These are phyloP conservation scores for Beauveria asiatica DNA, from an alignment of 2,329 filamentous ascomycete species.

Conservation along the genomic window DNA sequence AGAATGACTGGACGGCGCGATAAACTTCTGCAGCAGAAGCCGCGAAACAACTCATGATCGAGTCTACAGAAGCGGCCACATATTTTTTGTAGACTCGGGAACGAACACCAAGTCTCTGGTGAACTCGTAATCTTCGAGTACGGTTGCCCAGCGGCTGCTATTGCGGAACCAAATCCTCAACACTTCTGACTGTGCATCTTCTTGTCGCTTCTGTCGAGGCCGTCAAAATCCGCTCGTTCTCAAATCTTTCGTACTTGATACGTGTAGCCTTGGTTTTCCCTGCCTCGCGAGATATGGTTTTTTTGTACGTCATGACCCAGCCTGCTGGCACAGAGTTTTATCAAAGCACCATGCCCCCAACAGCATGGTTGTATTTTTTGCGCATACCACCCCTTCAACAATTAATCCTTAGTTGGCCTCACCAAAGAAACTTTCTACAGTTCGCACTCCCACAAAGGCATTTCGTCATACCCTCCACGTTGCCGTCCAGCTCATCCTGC, in stretches of 20 bases:
- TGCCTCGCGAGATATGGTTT: no score
- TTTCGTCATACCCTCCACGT: constrained; percentile 42
- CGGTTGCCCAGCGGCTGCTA: neutral
- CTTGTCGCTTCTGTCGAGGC: neutral
- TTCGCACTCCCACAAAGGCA: constrained; percentile 57
- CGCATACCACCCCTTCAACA: neutral
- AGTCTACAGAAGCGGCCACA: neutral
- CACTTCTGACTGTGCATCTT: neutral
- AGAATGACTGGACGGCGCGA: neutral
- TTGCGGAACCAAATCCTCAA: neutral
- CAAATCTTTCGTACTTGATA: neutral
- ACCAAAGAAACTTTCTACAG: constrained; percentile 66
- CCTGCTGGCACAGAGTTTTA: neutral
- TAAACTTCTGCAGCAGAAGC: neutral
- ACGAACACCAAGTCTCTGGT: neutral
- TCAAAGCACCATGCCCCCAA: neutral
- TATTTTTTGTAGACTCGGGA: neutral
- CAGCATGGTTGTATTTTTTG: neutral
- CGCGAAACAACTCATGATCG: neutral
- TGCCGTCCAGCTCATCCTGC: constrained; percentile 33
- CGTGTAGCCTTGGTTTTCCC: neutral
- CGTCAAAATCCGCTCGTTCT: neutral
- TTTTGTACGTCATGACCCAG: neutral
- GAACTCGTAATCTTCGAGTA: constrained; percentile 1
- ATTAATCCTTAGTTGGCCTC: neutral